A percentile compares a stretch with the other conserved stretches of the same genome.
These are phyloP conservation scores for Elongisporangium anandrum DNA, from an alignment of 352 stramenopile species.

Conservation along the genomic window DNA sequence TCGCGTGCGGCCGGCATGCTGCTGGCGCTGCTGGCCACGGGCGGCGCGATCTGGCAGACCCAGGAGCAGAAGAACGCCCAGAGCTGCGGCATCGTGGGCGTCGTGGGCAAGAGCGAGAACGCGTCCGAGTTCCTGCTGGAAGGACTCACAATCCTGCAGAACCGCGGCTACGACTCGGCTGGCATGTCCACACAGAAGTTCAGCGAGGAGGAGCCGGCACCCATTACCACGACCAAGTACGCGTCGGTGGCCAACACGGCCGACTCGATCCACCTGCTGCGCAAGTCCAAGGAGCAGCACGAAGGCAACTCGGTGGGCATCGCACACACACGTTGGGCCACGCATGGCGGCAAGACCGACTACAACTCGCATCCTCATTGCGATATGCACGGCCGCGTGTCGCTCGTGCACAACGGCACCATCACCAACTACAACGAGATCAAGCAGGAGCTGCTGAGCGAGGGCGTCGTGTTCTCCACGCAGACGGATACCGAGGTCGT, in stretches of 20 bases:
- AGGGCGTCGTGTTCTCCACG: slow-evolving; percentile 91
- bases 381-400: slow-evolving; percentile 91
- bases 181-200: slow-evolving; percentile 93
- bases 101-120: slow-evolving; percentile 62
- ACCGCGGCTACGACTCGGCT: slow-evolving; percentile 97
- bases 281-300: slow-evolving; percentile 70
- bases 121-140: slow-evolving; percentile 82
- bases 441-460: slow-evolving; percentile 81
- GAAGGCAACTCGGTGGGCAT: slow-evolving; percentile 93
- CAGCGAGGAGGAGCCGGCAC: slow-evolving; percentile 23
- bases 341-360: slow-evolving; percentile 97
- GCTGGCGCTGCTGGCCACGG: slow-evolving; percentile 17
- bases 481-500: slow-evolving; percentile 99
- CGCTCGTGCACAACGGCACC: slow-evolving; percentile 98
- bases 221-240: slow-evolving; percentile 93
- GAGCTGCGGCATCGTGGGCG: slow-evolving; percentile 76
- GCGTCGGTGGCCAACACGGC: slow-evolving; percentile 88
- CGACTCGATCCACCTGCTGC: slow-evolving; percentile 90
- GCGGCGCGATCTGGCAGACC: slow-evolving; percentile 8
- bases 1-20: slow-evolving; percentile 1
- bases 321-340: slow-evolving; percentile 99
- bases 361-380: slow-evolving; percentile 98
- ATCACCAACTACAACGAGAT: slow-evolving; percentile 97
- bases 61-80: slow-evolving; percentile 16
- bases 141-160: slow-evolving; percentile 87